A percentile compares a stretch with the other conserved stretches of the same genome.
These are phyloP conservation scores for Stentor roeselii DNA, from an alignment of 73 alveolate genomes.

Conservation along the genomic window DNA sequence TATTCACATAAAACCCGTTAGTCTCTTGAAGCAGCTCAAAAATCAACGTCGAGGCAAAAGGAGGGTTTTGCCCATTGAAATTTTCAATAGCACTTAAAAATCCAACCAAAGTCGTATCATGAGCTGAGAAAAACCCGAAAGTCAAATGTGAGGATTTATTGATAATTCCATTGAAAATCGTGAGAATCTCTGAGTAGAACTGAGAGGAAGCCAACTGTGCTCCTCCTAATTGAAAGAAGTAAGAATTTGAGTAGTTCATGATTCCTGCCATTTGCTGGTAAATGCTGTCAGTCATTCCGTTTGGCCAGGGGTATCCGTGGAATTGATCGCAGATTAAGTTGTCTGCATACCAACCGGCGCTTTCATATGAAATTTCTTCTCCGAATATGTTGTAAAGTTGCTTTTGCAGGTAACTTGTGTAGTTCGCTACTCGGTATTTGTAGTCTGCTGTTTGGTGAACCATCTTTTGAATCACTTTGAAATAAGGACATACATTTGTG, in stretches of 20 bases:
- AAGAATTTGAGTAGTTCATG: not conserved
- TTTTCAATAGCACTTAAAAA: not conserved
- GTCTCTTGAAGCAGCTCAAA: constrained; percentile 21
- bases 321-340: not conserved
- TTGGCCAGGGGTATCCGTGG: not conserved
- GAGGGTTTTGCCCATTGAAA: constrained; percentile 9
- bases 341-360: constrained; percentile 20
- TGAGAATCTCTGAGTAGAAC: not conserved
- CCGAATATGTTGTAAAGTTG: not conserved
- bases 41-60: constrained; percentile 22
- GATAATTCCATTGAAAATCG: not conserved
- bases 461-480: not conserved
- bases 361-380: not conserved
- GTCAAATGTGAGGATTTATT: not conserved
- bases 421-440: not conserved
- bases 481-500: not conserved
- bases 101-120: constrained; percentile 26
- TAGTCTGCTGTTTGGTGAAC: not conserved
- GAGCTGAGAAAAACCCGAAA: not conserved
- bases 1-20: not conserved
- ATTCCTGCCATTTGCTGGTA: not conserved
- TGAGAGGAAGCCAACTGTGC: not conserved
- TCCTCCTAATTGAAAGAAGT: not conserved
- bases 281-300: not conserved
- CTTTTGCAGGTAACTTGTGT: not conserved